A percentile compares a stretch with the other conserved stretches of the same genome.
Evolutionary conservation across 1,284 basidiomycete genomes (phyloP).

Genomic region (Schizophyllum commune): DNA sequence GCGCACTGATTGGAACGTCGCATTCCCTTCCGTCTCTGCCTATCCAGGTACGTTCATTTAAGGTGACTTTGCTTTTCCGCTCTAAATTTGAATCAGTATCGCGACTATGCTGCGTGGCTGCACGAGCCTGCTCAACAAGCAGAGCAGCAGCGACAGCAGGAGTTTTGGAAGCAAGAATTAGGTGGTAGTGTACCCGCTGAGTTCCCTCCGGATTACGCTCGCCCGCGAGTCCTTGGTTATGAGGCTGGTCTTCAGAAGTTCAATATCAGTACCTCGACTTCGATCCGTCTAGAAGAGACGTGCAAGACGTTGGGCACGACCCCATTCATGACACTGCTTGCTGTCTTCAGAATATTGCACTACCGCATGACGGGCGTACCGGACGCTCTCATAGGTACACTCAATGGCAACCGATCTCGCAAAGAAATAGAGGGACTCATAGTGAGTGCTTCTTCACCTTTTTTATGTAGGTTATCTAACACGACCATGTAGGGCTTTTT

Average conservation of each 20-base stretch:
- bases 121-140: background rate
- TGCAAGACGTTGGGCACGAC: background rate
- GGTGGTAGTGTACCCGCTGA: background rate
- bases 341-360: background rate
- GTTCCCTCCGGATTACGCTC: background rate
- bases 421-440: background rate
- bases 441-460: constrained; percentile 20
- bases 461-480: constrained; percentile 35
- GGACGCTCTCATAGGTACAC: background rate
- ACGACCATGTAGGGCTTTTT: background rate
- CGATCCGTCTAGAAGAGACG: background rate
- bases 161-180: background rate
- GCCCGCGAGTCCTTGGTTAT: background rate
- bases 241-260: background rate
- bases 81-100: background rate
- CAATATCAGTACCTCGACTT: background rate
- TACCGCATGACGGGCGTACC: background rate
- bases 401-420: background rate
- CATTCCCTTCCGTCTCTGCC: background rate
- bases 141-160: background rate
- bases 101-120: background rate
- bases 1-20: background rate
- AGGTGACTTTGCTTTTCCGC: background rate
- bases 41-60: background rate
- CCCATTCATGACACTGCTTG: background rate